Base-by-base conservation (phyloP, 306 rosid species). In the Quercus bicolor region DNA sequence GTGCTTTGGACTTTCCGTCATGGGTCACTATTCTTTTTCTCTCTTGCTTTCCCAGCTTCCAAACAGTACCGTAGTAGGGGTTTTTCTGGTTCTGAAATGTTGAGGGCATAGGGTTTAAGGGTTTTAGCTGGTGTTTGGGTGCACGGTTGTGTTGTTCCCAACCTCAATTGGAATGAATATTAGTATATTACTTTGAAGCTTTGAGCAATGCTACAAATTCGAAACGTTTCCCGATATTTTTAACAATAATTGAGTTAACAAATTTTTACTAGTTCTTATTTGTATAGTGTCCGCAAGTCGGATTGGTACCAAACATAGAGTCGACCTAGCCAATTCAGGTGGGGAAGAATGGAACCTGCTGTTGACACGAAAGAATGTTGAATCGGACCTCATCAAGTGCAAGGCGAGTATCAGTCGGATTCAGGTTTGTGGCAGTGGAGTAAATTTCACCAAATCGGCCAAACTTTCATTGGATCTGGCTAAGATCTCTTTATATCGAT, bases 1-100 rank as follows among this genome's bases (percentile, higher is more conserved):
- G 57, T 86, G 93, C 80, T 90, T 91, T 5, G 70, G 69, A 62
- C 85, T 85, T 15, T 86, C 81, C 34, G 91, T 73, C 98, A 91
- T 89, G 20, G 59, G 19, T 62, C 33, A 40, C 5, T 23, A 8
- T 43, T 12, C 2, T 48, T 11, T 75, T 45, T 20, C 45, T 34
- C 26, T 12, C 11, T 4, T 69, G 11, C 16, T 29, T 57, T 40
- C 79, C 24, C 31, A 14, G 19, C 14, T 60, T 14, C 33, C 53
- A 20, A 74, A 61, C 45, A 1, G 29, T 5, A 4, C 54, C 33
- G 20, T 19, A 10, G 9, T 45, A 33, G 61, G 76, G 65, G 64
- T 20, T 29, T 33, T 15, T 55, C 51, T 33, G 52, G 21, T 4
- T 55, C 28, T n/a, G 53, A 55, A 73, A 48, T 51, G 20, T 33